Evolutionary conservation across 345 rosid genomes (phyloP), one percentile per base, ranked within the genome.

Genomic region (Fremontodendron californicum): DNA sequence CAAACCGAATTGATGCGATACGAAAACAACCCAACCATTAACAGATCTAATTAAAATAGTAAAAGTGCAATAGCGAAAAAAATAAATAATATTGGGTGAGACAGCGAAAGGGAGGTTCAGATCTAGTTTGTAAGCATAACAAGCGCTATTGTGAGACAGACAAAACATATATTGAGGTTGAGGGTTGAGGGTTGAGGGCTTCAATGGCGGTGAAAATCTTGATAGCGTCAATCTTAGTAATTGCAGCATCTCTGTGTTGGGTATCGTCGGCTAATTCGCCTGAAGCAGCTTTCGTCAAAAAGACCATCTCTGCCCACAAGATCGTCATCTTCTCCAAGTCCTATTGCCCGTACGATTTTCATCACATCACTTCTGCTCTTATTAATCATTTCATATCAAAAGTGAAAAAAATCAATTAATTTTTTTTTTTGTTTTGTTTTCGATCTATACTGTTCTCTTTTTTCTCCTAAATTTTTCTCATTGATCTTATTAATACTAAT

Each of bases 261-360:
- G 75, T 75, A 39, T 75, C 86, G 49, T 42, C 77, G 5, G 82
- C 75, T 51, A 54, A 79, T 58, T 82, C 89, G 6, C 79, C 89
- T n/a, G 85, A 87, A 21, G 77, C 78, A 23, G 84, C 85, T 10
- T 94, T 92, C 80, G 96, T 94, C 73, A 69, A 85, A 84, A 88
- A 89, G 83, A 91, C 98, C 60, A 85, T 94, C 81, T 81, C 93
- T 73, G 84, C 98, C 43, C 95, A 91, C 86, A 81, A 88, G 87
- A 91, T 94, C 88, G 93, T 93, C 87, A 90, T 94, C 85, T 94
- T 94, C 94, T 94, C 98, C 84, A 94, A 94, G 75, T 93, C 98
- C 61, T 94, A 94, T 81, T 94, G 98, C 97, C 97, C 98, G 97
- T 94, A 86, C 1, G 69, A 6, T 43, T 55, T 75, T 62, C 80